phyloP scores from a whole-genome alignment of 2,329 filamentous ascomycete genomes.

The Neocucurbitaria cava region DNA sequence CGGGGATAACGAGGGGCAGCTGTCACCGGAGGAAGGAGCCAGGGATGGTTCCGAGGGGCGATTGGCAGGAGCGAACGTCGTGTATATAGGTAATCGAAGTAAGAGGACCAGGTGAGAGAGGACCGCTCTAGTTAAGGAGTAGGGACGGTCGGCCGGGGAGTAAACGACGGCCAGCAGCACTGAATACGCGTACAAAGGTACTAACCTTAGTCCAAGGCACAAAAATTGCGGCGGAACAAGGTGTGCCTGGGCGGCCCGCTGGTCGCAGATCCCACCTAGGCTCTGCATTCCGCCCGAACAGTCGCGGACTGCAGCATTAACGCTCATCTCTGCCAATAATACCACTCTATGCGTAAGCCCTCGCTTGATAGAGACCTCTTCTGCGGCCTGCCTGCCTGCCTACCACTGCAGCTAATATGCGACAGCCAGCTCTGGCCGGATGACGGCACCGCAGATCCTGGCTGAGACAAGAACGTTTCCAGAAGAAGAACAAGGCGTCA shows the following conservation, averaged over 20 bases:
- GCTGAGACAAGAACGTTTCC: background rate
- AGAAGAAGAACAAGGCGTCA: background rate
- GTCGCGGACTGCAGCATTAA: conserved; percentile 1
- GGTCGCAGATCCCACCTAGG: conserved; percentile 17
- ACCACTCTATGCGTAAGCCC: background rate
- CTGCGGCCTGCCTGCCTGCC: conserved; percentile 13
- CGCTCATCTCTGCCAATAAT: conserved; percentile 8
- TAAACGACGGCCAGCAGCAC: background rate
- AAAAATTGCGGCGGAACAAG: conserved; percentile 18
- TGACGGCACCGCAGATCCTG: background rate
- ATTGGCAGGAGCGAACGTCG: background rate
- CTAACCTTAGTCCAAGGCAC: too few species aligned
- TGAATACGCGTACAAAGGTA: conserved; percentile 8
- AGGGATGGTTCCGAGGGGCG: conserved; percentile 4
- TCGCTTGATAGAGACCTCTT: conserved; percentile 10
- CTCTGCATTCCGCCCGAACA: conserved; percentile 4
- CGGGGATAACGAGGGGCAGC: conserved; percentile 14
- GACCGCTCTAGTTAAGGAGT: background rate
- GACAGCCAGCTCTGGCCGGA: conserved; percentile 3
- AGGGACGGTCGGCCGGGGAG: background rate
- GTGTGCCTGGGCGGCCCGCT: conserved; percentile 26
- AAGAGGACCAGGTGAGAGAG: conserved; percentile 1
- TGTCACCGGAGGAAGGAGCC: background rate
- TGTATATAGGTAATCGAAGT: background rate
- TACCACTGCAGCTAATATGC: background rate